Evolutionary conservation across 1,284 basidiomycete species (phyloP).

Genomic region (Fomitiporia mediterranea): DNA sequence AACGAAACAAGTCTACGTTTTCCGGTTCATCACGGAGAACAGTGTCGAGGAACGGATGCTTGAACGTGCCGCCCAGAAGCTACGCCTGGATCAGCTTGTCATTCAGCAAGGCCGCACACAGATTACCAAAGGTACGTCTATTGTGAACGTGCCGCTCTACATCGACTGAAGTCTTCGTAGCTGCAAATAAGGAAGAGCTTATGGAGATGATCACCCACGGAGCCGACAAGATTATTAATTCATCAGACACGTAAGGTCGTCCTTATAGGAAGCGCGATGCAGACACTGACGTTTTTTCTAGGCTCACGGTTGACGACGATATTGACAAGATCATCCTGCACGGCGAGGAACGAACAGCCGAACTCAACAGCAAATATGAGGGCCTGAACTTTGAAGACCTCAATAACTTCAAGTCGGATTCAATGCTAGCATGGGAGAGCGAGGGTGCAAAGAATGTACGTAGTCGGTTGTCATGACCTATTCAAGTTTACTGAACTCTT

Average conservation of each 20-base stretch:
- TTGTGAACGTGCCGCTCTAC: not conserved
- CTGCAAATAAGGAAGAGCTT: slow-evolving; percentile 94
- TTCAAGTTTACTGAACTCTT: not conserved
- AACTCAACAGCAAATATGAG: slow-evolving; percentile 91
- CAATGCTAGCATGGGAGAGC: slow-evolving; percentile 91
- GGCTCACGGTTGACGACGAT: slow-evolving; percentile 83
- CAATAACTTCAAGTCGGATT: slow-evolving; percentile 95
- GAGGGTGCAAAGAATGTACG: slow-evolving; percentile 53
- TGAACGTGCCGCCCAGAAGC: slow-evolving; percentile 94
- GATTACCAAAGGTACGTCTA: slow-evolving; percentile 52
- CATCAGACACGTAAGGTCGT: slow-evolving; percentile 51
- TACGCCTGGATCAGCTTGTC: slow-evolving; percentile 93
- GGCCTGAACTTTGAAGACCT: slow-evolving; percentile 91
- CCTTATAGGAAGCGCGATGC: not conserved
- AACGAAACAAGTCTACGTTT: slow-evolving; percentile 98
- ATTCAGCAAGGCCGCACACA: slow-evolving; percentile 92
- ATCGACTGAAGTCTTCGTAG: slow-evolving; percentile 32
- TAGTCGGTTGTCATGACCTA: not conserved
- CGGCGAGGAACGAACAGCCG: slow-evolving; percentile 89
- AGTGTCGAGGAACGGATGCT: slow-evolving; percentile 98
- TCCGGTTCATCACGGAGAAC: slow-evolving; percentile 90
- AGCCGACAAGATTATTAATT: slow-evolving; percentile 94
- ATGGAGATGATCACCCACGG: slow-evolving; percentile 99
- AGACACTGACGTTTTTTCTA: slow-evolving; percentile 28
- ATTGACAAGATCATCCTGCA: slow-evolving; percentile 91